phyloP scores from a whole-genome alignment of 1,284 basidiomycete genomes.

The Gastroboletus turbinatus region DNA sequence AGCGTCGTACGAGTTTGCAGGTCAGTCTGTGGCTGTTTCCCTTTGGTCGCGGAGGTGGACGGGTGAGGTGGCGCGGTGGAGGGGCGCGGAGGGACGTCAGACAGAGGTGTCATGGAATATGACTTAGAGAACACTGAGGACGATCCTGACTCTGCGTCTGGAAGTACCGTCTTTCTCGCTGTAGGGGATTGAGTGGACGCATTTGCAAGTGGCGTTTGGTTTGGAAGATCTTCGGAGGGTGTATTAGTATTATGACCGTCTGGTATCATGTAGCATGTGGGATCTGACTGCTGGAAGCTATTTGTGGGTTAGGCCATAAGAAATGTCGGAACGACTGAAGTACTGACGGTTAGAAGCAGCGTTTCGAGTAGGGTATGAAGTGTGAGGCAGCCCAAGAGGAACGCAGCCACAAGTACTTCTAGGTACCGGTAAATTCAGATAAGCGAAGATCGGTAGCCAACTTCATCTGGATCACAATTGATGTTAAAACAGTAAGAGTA shows the following conservation, averaged over 20 bases:
- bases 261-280: slow-evolving; percentile 36
- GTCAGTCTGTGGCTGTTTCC: slow-evolving; percentile 10
- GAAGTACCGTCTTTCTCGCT: slow-evolving; percentile 7
- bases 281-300: background rate
- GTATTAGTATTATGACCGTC: slow-evolving; percentile 15
- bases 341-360: slow-evolving; percentile 5
- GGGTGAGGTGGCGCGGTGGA: slow-evolving; percentile 33
- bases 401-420: slow-evolving; percentile 6
- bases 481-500: slow-evolving; percentile 9
- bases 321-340: background rate
- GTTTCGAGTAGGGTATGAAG: background rate
- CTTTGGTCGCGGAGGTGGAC: slow-evolving; percentile 13
- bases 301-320: background rate
- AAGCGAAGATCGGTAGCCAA: background rate
- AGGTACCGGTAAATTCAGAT: background rate
- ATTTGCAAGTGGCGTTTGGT: slow-evolving; percentile 19
- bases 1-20: slow-evolving; percentile 26
- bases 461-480: background rate
- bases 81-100: slow-evolving; percentile 28
- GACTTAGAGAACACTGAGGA: slow-evolving; percentile 4
- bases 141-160: slow-evolving; percentile 9
- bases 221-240: slow-evolving; percentile 14
- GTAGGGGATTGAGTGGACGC: slow-evolving; percentile 19
- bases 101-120: slow-evolving; percentile 8
- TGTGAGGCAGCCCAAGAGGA: background rate